Conservation (phyloP, 2,329 filamentous ascomycete species). For the Ophiocordyceps sinensis region DNA sequence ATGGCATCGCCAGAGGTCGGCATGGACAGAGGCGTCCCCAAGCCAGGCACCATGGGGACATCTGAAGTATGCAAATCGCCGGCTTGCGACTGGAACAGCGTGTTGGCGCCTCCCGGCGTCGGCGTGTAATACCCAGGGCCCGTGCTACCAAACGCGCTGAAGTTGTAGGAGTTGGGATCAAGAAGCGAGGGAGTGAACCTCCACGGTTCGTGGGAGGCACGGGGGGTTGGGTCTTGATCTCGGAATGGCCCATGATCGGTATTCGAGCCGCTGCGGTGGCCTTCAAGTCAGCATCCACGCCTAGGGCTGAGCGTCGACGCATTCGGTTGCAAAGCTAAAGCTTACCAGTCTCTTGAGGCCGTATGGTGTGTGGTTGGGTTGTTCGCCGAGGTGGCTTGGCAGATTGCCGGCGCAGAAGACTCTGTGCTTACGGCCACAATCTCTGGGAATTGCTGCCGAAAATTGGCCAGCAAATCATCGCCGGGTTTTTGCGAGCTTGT, state of each 20-base stretch:
- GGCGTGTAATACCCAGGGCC: conserved; percentile 77
- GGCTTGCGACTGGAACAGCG: conserved; percentile 68
- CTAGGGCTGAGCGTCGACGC: neutral
- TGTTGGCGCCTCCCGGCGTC: conserved; percentile 67
- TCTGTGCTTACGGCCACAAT: conserved; percentile 40
- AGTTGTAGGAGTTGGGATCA: conserved; percentile 72
- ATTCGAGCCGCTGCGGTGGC: conserved; percentile 7
- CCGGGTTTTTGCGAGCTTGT: conserved; percentile 70
- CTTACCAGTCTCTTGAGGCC: conserved; percentile 14
- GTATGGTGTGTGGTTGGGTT: conserved; percentile 9
- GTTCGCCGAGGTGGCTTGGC: conserved; percentile 17
- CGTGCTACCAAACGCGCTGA: conserved; percentile 65
- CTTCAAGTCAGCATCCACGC: neutral
- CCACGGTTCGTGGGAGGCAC: conserved; percentile 68
- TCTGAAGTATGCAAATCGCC: conserved; percentile 79
- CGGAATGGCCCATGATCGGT: conserved; percentile 24
- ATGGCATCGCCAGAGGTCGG: conserved; percentile 52
- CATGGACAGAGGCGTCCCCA: conserved; percentile 71
- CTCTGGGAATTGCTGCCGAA: conserved; percentile 71
- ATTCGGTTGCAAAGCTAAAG: conserved; percentile 1
- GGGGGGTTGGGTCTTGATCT: conserved; percentile 72
- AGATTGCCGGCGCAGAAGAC: conserved; percentile 24
- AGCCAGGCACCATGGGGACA: conserved; percentile 57
- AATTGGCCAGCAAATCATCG: conserved; percentile 67
- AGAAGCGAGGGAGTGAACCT: conserved; percentile 79